Evolutionary conservation across 306 rosid species (phyloP).

Genomic region (Prinsepia uniflora): DNA sequence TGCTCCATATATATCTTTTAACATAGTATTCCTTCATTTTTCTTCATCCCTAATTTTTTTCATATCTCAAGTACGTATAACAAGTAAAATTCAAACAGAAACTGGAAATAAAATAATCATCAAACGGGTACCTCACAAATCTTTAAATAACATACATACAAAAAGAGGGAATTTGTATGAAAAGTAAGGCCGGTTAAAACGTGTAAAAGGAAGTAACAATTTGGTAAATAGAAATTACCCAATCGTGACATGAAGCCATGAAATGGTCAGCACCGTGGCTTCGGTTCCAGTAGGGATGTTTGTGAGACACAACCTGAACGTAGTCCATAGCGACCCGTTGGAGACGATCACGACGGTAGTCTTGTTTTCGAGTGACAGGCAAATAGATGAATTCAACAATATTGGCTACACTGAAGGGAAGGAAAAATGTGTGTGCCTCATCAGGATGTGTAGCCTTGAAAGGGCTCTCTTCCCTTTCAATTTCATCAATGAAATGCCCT

Average conservation of each 20-base stretch:
- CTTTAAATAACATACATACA: too few relatives aligned
- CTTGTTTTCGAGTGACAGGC: slow-evolving; percentile 35
- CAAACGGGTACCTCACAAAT: too few relatives aligned
- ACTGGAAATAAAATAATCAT: too few relatives aligned
- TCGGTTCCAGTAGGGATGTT: slow-evolving; percentile 45
- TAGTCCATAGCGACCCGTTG: slow-evolving; percentile 46
- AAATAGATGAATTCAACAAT: slow-evolving; percentile 33
- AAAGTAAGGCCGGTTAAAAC: too few relatives aligned
- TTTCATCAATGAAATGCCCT: slow-evolving; percentile 54
- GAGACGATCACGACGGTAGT: slow-evolving; percentile 43
- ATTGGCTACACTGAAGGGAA: slow-evolving; percentile 48
- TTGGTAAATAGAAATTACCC: slow-evolving; percentile 29
- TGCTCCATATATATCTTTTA: too few relatives aligned
- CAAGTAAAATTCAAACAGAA: too few relatives aligned
- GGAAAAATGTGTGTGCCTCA: slow-evolving; percentile 44
- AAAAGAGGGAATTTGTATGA: too few relatives aligned
- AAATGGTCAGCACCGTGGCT: slow-evolving; percentile 57
- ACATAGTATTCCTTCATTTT: too few relatives aligned
- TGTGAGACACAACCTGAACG: slow-evolving; percentile 30
- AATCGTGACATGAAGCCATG: slow-evolving; percentile 55
- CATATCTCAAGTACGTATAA: too few relatives aligned
- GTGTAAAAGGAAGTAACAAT: too few relatives aligned
- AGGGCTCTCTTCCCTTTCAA: slow-evolving; percentile 31
- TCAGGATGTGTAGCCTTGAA: slow-evolving; percentile 50
- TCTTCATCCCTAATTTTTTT: too few relatives aligned